These are phyloP conservation scores for Solanum pinnatisectum DNA, from an alignment of 257 asterid species.

Conservation along the genomic window DNA sequence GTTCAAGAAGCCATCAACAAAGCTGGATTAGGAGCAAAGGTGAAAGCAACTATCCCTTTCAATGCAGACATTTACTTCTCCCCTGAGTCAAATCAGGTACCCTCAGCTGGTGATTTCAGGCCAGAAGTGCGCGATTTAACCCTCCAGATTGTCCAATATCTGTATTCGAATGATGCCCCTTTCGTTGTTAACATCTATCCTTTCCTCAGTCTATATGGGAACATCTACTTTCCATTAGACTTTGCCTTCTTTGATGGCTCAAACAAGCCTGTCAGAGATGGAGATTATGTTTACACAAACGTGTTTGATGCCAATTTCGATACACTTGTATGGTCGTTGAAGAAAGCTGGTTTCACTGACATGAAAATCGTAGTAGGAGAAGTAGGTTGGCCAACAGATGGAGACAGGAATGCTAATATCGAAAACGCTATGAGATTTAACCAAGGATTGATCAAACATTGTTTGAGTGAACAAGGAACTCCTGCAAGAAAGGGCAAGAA, in stretches of 20 bases:
- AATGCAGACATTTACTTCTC: conserved; percentile 21
- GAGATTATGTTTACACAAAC: conserved; percentile 7
- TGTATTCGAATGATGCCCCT: conserved; percentile 9
- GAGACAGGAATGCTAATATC: conserved; percentile 11
- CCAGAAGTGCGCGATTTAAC: conserved; percentile 11
- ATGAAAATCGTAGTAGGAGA: conserved; percentile 18
- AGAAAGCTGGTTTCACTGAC: conserved; percentile 17
- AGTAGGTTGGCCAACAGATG: conserved; percentile 11
- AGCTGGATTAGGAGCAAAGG: conserved; percentile 19
- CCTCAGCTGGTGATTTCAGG: conserved; percentile 20
- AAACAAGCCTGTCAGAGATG: conserved; percentile 15
- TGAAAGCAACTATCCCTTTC: conserved; percentile 18
- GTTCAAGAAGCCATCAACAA: conserved; percentile 23
- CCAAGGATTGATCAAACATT: conserved; percentile 17
- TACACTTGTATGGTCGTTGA: conserved; percentile 21
- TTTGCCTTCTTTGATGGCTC: conserved; percentile 23
- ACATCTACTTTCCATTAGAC: conserved; percentile 16
- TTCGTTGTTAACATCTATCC: background rate
- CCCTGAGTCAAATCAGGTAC: conserved; percentile 7
- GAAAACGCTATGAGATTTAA: conserved; percentile 15
- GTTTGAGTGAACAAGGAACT: conserved; percentile 15
- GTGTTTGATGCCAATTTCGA: conserved; percentile 14
- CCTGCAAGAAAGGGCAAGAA: conserved; percentile 11
- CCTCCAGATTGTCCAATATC: conserved; percentile 14
- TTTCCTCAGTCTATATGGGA: conserved; percentile 5